Conservation (phyloP, 2,329 filamentous ascomycete genomes). For the Tothia fuscella region DNA sequence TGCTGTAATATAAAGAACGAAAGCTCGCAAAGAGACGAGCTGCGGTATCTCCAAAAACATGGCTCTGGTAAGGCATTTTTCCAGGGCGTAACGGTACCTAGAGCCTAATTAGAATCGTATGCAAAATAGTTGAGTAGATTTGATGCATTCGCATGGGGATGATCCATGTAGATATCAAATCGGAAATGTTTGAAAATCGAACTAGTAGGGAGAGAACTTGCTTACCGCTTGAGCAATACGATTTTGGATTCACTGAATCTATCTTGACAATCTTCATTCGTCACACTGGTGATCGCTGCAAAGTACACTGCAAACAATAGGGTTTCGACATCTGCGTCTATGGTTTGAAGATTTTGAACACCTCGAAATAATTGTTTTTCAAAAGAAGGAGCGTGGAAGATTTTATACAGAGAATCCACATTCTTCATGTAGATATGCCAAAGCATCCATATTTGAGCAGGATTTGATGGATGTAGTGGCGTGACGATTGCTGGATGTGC, state of each 20-base stretch:
- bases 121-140: not conserved
- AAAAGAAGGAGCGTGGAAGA: slow-evolving; percentile 6
- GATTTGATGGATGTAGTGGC: not conserved
- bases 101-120: not conserved
- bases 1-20: slow-evolving; percentile 4
- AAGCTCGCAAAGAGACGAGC: slow-evolving; percentile 1
- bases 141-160: too few relatives aligned
- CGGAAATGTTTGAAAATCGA: not conserved
- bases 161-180: too few relatives aligned
- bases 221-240: slow-evolving; percentile 5
- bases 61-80: slow-evolving; percentile 2
- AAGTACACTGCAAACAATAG: slow-evolving; percentile 9
- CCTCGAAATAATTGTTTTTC: slow-evolving; percentile 2
- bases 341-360: slow-evolving; percentile 2
- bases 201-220: not conserved
- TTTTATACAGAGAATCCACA: slow-evolving; percentile 7
- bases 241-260: slow-evolving; percentile 8
- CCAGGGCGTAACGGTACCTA: slow-evolving; percentile 6
- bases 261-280: not conserved
- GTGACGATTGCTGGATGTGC: not conserved
- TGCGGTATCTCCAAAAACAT: not conserved
- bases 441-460: slow-evolving; percentile 5
- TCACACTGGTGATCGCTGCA: slow-evolving; percentile 1
- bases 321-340: slow-evolving; percentile 6
- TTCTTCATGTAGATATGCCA: slow-evolving; percentile 4